Base-by-base conservation (phyloP, 2,329 filamentous ascomycete species). In the Aureobasidium lini region DNA sequence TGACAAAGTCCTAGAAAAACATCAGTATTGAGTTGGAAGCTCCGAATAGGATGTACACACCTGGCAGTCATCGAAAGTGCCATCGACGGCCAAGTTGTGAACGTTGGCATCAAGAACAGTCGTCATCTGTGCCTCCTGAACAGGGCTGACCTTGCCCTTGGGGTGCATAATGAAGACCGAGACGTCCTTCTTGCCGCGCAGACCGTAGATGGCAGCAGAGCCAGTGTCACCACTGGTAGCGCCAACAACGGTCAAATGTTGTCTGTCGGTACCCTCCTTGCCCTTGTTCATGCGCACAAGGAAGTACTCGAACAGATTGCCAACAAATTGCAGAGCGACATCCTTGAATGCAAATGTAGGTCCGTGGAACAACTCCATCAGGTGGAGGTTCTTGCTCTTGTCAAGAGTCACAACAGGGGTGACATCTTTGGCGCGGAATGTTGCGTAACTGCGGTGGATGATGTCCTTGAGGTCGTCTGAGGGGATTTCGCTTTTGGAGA, bases 121-220 rank as follows among this genome's bases (percentile, higher is more conserved):
- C 0, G 92, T 96, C 94, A 97, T 97, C 77, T 97, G 94, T 4
- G 89, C 88, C 74, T 97, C 90, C 74, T 97, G 94, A 60, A 97
- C 88, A 13, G 91, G 89, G 71, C 87, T 91, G 63, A 97, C 88
- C 65, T 90, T 88, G 63, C 91, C 93, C 73, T 94, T 89, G 29
- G 94, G 94, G 73, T 93, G 88, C 68, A 97, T 82, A 71, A 99
- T 97, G 77, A 95, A 94, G 57, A 97, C 89, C 0, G 90, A 95
- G 15, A 96, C 89, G 79, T 99, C 94, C 76, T 95, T 92, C 84
- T 97, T 97, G 58, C 92, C 91, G 53, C 92, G 80, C 58, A 99
- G 81, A 59, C 94, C 94, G 70, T 97, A 96, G 67, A 99, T 97
- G 65, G 94, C 94, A 10, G 93, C 93, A 31, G 90, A 96, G 28